Evolutionary conservation across 2,329 filamentous ascomycete genomes (phyloP).

Genomic region (Penicillium sp.): DNA sequence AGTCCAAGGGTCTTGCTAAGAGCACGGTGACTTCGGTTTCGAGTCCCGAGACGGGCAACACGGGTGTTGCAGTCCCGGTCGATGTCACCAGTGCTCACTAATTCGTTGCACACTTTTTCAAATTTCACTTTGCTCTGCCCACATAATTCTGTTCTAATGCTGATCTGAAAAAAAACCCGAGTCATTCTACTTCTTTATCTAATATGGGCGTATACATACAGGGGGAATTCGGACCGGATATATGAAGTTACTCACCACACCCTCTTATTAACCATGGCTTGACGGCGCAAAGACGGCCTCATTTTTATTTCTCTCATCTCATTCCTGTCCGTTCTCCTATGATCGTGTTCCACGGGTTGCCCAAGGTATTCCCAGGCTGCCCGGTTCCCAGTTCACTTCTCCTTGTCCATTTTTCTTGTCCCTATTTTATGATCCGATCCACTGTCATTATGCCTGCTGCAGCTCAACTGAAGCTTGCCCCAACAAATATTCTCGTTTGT

Average conservation of each 20-base stretch:
- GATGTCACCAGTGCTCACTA: constrained; percentile 32
- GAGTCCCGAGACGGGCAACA: constrained; percentile 34
- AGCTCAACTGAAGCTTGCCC: too few relatives aligned
- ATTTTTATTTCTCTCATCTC: constrained; percentile 22
- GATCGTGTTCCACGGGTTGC: constrained; percentile 8
- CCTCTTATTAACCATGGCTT: constrained; percentile 31
- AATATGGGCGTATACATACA: constrained; percentile 45
- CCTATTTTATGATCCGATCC: constrained; percentile 18
- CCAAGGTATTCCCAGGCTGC: too few relatives aligned
- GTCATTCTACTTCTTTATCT: constrained; percentile 33
- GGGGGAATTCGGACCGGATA: constrained; percentile 33
- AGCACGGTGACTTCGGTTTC: constrained; percentile 39
- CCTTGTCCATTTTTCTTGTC: constrained; percentile 19
- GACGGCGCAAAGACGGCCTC: constrained; percentile 37
- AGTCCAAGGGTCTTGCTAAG: constrained; percentile 39
- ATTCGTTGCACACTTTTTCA: constrained; percentile 33
- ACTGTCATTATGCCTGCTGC: constrained; percentile 25
- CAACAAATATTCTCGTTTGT: too few relatives aligned
- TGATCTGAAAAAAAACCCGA: constrained; percentile 14
- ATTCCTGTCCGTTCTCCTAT: constrained; percentile 7
- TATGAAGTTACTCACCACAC: constrained; percentile 31
- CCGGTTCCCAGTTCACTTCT: constrained; percentile 9
- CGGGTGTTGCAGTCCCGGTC: constrained; percentile 31
- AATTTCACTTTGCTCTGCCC: constrained; percentile 21
- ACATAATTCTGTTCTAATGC: constrained; percentile 30